These are phyloP conservation scores for Zostera marina DNA, from an alignment of 116 monocot genomes.

Conservation along the genomic window DNA sequence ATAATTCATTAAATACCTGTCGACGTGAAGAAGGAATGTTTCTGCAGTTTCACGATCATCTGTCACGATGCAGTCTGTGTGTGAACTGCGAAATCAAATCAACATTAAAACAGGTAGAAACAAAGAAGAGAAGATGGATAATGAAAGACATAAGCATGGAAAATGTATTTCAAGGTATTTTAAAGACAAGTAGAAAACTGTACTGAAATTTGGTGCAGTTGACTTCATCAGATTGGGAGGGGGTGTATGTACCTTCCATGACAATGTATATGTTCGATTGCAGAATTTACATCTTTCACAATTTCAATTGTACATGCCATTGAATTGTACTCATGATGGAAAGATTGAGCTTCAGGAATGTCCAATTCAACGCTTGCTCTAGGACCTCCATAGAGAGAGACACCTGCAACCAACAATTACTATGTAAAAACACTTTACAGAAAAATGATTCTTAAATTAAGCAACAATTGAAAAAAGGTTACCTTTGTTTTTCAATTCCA, in stretches of 20 bases:
- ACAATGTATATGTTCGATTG: slow-evolving; percentile 78
- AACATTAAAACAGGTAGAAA: neutral
- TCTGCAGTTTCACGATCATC: slow-evolving; percentile 59
- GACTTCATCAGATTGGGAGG: too few species aligned
- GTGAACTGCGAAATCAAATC: slow-evolving; percentile 37
- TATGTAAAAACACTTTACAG: neutral
- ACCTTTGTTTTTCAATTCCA: slow-evolving; percentile 69
- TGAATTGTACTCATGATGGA: slow-evolving; percentile 89
- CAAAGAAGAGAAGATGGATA: too few species aligned
- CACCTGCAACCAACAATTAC: slow-evolving; percentile 25
- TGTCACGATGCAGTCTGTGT: slow-evolving; percentile 84
- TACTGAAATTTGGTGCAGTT: too few species aligned
- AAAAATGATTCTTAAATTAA: neutral
- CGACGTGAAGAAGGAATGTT: slow-evolving; percentile 63
- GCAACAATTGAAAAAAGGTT: neutral
- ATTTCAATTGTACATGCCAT: slow-evolving; percentile 83
- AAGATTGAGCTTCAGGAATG: slow-evolving; percentile 38
- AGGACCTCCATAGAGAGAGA: slow-evolving; percentile 63
- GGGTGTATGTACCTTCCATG: slow-evolving; percentile 56
- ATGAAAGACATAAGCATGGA: too few species aligned
- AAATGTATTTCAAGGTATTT: too few species aligned
- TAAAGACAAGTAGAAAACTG: too few species aligned
- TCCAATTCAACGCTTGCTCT: slow-evolving; percentile 48
- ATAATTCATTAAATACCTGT: slow-evolving; percentile 33
- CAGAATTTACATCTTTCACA: slow-evolving; percentile 69